A percentile compares a stretch with the other conserved stretches of the same genome.
Conservation (phyloP, 2,329 filamentous ascomycete species). For the Ramichloridium luteum region DNA sequence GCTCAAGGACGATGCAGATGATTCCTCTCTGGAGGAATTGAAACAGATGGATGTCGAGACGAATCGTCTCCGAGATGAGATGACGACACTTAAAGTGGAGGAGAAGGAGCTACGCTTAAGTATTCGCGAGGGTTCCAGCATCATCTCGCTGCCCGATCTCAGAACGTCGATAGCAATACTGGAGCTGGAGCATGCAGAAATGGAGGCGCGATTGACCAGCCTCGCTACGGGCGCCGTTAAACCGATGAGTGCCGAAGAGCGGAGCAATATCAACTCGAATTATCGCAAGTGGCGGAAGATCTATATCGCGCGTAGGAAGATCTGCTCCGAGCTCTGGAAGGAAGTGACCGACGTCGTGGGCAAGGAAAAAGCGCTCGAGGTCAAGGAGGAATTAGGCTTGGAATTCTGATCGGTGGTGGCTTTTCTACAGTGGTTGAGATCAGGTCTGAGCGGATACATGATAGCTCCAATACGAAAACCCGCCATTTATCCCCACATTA, state of each 20-base stretch:
- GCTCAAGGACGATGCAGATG: slow-evolving; percentile 38
- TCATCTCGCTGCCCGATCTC: slow-evolving; percentile 41
- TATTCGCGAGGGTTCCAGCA: slow-evolving; percentile 34
- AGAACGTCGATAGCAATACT: slow-evolving; percentile 32
- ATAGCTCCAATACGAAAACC: too few species aligned
- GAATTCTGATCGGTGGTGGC: slow-evolving; percentile 7
- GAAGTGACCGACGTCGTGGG: slow-evolving; percentile 36
- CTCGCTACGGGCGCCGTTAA: slow-evolving; percentile 31
- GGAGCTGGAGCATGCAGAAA: slow-evolving; percentile 32
- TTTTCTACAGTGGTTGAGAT: too few species aligned
- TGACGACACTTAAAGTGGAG: slow-evolving; percentile 32
- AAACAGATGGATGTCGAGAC: slow-evolving; percentile 39
- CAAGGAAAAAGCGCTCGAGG: slow-evolving; percentile 31
- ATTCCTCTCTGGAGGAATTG: slow-evolving; percentile 38
- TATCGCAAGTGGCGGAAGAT: slow-evolving; percentile 33
- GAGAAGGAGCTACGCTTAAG: slow-evolving; percentile 39
- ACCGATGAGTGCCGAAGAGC: slow-evolving; percentile 38
- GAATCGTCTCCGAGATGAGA: slow-evolving; percentile 32
- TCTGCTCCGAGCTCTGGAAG: slow-evolving; percentile 41
- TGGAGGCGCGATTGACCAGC: slow-evolving; percentile 30
- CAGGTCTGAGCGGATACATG: too few species aligned
- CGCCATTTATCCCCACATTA: too few species aligned
- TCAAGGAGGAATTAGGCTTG: slow-evolving; percentile 14
- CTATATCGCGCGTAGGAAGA: slow-evolving; percentile 33
- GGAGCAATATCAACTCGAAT: slow-evolving; percentile 33